Conservation (phyloP, 2,329 filamentous ascomycete species). For the Penicillium aurantiogriseum region DNA sequence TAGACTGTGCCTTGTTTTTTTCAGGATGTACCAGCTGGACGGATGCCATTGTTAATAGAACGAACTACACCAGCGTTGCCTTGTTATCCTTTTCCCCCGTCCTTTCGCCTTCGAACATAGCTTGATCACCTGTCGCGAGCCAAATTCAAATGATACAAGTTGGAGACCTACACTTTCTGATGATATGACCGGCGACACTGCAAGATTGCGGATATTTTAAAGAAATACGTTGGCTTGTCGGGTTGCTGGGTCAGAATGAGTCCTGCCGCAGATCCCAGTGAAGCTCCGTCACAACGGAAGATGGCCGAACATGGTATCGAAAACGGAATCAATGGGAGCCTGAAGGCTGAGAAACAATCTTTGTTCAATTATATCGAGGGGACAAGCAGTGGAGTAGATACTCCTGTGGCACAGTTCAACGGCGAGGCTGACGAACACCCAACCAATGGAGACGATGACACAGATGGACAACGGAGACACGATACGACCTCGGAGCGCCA, state of each 20-base stretch:
- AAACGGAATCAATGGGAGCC: not conserved
- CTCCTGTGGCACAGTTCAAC: not conserved
- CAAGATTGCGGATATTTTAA: not conserved
- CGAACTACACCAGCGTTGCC: not conserved
- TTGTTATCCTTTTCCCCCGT: not conserved
- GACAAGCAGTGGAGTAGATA: not conserved
- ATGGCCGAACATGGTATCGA: slow-evolving; percentile 1
- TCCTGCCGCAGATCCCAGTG: slow-evolving; percentile 1
- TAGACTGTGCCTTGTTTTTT: not conserved
- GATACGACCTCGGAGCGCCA: not conserved
- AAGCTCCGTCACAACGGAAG: slow-evolving; percentile 4
- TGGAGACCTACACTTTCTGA: not conserved
- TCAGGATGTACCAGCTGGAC: not conserved
- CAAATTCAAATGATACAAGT: not conserved
- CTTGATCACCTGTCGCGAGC: not conserved
- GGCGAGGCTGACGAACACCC: not conserved
- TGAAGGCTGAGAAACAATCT: not conserved
- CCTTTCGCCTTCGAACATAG: not conserved
- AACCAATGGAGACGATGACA: not conserved
- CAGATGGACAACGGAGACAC: not conserved
- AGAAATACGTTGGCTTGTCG: not conserved
- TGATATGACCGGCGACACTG: not conserved
- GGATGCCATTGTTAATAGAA: not conserved
- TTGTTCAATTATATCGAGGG: not conserved
- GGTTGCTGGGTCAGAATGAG: slow-evolving; percentile 5